These are phyloP conservation scores for Periconia macrospinosa DNA, from an alignment of 2,329 filamentous ascomycete species.

Conservation along the genomic window DNA sequence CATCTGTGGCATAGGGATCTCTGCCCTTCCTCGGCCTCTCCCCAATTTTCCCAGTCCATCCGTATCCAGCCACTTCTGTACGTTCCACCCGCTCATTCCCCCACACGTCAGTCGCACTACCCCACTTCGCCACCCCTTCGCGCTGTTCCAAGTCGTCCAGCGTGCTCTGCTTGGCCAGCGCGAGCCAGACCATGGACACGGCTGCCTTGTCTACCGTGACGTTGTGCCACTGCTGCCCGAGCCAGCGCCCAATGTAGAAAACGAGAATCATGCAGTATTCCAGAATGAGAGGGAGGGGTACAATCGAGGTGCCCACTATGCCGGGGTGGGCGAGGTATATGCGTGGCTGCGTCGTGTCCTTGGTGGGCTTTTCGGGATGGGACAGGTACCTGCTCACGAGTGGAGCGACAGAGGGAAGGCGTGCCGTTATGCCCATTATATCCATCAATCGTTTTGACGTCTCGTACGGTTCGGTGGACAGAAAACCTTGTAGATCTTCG, in stretches of 20 bases:
- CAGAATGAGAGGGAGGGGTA: conserved; percentile 72
- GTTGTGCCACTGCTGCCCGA: conserved; percentile 88
- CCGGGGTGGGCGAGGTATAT: conserved; percentile 86
- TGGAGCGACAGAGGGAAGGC: conserved; percentile 64
- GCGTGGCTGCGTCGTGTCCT: conserved; percentile 50
- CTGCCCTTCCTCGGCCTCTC: conserved; percentile 58
- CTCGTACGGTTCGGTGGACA: conserved; percentile 71
- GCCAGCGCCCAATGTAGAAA: conserved; percentile 72
- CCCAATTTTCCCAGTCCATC: conserved; percentile 59
- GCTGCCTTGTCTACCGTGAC: conserved; percentile 77
- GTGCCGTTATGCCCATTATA: conserved; percentile 72
- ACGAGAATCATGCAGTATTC: conserved; percentile 67
- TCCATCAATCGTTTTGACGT: conserved; percentile 86
- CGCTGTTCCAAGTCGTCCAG: conserved; percentile 59
- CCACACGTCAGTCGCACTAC: conserved; percentile 65
- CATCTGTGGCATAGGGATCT: conserved; percentile 59
- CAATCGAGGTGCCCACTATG: conserved; percentile 78
- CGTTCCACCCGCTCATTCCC: conserved; percentile 66
- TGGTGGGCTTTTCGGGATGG: conserved; percentile 5
- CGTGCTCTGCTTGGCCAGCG: conserved; percentile 65
- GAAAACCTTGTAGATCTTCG: conserved; percentile 76
- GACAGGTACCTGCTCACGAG: conserved; percentile 38
- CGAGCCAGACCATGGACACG: conserved; percentile 74
- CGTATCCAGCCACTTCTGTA: conserved; percentile 88
- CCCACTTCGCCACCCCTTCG: conserved; percentile 76